Conservation (phyloP, 2,329 filamentous ascomycete genomes). For the Fusarium albidum region DNA sequence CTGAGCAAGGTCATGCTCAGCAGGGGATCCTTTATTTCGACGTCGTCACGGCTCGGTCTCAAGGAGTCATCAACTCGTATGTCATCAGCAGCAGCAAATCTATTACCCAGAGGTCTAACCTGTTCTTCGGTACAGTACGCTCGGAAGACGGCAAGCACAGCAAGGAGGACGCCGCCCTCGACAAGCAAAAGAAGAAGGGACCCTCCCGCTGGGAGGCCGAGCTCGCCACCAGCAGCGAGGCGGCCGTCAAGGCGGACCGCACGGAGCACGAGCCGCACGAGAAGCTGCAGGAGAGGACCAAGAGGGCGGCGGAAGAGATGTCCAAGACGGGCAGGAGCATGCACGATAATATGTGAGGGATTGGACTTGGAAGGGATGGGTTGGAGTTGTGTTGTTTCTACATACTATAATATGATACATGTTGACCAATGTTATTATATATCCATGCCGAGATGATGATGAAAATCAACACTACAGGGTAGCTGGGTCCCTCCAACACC, state of each 20-base stretch:
- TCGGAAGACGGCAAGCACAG: constrained; percentile 70
- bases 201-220: constrained; percentile 79
- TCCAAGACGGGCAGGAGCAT: constrained; percentile 58
- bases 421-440: too few relatives aligned
- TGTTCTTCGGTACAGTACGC: too few relatives aligned
- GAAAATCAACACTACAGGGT: too few relatives aligned
- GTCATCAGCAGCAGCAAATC: constrained; percentile 27
- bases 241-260: constrained; percentile 75
- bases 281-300: constrained; percentile 67
- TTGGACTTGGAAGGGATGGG: too few relatives aligned
- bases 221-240: constrained; percentile 81
- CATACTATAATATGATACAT: too few relatives aligned
- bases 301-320: constrained; percentile 57
- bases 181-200: constrained; percentile 75
- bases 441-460: too few relatives aligned
- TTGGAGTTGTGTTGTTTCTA: too few relatives aligned
- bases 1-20: constrained; percentile 32
- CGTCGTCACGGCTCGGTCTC: constrained; percentile 41
- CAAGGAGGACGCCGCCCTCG: constrained; percentile 63
- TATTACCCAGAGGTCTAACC: too few relatives aligned
- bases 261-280: constrained; percentile 41
- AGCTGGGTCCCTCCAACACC: too few relatives aligned
- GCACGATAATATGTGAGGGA: constrained; percentile 52
- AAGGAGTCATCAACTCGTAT: constrained; percentile 50
- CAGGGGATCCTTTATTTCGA: constrained; percentile 40